phyloP scores from a whole-genome alignment of 495 filamentous ascomycete species.

The Choiromyces venosus region DNA sequence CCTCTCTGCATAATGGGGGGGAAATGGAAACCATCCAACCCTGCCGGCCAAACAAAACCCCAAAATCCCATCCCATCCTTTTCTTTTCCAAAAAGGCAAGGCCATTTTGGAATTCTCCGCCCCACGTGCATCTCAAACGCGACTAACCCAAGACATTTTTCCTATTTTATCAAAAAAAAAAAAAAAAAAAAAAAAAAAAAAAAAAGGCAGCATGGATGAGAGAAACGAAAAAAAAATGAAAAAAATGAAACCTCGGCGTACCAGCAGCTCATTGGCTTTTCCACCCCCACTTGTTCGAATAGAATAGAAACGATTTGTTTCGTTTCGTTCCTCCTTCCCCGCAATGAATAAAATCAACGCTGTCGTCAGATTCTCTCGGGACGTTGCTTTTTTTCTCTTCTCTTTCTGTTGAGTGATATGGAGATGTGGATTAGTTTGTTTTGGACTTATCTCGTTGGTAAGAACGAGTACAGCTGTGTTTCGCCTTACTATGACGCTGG shows the following conservation, averaged over 20 bases:
- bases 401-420: neutral
- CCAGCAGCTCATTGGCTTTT: neutral
- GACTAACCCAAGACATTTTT: neutral
- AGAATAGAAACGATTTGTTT: neutral
- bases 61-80: neutral
- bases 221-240: no score
- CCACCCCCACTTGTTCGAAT: neutral
- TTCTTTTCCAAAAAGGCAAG: neutral
- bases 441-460: neutral
- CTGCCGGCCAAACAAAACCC: neutral
- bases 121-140: neutral
- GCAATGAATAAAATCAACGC: neutral
- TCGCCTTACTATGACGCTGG: neutral
- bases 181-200: no score
- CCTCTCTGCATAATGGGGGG: neutral
- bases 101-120: neutral
- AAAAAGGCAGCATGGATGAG: no score
- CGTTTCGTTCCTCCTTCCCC: neutral
- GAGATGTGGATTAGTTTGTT: neutral
- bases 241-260: neutral
- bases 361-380: neutral
- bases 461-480: neutral
- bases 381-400: neutral
- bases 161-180: neutral
- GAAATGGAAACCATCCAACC: neutral